Evolutionary conservation across 768 basidiomycete genomes (phyloP), one percentile per base, ranked within the genome.

Genomic region (Mycena crocata): DNA sequence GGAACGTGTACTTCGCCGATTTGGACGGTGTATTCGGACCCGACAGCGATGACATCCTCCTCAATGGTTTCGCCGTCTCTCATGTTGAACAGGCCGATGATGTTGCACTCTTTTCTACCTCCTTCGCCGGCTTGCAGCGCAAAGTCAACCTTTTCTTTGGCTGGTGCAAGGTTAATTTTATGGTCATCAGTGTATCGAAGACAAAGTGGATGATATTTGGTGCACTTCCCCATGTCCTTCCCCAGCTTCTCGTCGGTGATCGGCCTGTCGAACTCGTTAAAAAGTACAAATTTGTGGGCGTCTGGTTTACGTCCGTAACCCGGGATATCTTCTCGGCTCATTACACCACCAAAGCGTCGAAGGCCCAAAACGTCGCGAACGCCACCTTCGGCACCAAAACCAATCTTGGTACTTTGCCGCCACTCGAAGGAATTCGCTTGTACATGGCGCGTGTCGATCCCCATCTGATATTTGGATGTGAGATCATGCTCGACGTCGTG

Each of bases 1-100:
- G 73, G 72, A 74, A 59, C 34, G 31, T 75, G 14, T 77, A 71
- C 62, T 51, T 76, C n/a, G 61, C 71, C 1, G 75, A 74, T 58
- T 28, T 74, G 13, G 48, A 19, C 9, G 17, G n/a, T 19, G 35
- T 34, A 5, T 46, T 74, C 21, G 30, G 24, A 0, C 15, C 31
- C 15, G 63, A 73, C 52, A 17, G 26, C 3, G 66, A 72, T 57
- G 71, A 75, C 58, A 45, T 73, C 13, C 17, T 50, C 4, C 57
- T 76, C 13, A 48, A 35, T 24, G 64, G 61, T 0, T 3, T 19
- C 1, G 7, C 45, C 4, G 64, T 74, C 10, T 57, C 74, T 9
- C 60, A 75, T n/a, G n/a, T n/a, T n/a, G n/a, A n/a, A n/a, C n/a
- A n/a, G n/a, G n/a, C n/a, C n/a, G n/a, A n/a, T n/a, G 58, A 26